Evolutionary conservation across 208 protist species (phyloP).

Genomic region (Leishmania amazonensis): DNA sequence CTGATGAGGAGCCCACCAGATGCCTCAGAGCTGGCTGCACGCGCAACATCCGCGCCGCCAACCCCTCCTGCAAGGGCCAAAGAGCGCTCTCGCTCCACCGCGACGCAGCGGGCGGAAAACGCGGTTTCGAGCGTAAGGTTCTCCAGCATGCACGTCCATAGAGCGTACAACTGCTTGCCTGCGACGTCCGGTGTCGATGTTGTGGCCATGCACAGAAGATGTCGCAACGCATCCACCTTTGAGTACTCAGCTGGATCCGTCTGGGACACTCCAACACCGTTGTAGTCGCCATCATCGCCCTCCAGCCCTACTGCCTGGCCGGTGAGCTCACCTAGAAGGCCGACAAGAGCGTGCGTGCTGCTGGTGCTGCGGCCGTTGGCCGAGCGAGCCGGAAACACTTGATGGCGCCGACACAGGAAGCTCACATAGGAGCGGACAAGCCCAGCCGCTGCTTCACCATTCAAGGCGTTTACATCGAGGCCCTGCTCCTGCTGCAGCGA

Average conservation of each 20-base stretch:
- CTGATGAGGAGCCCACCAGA: background rate
- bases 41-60: background rate
- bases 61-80: background rate
- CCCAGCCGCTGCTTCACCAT: background rate
- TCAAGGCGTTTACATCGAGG: background rate
- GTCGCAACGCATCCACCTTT: background rate
- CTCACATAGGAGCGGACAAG: slow-evolving; percentile 7
- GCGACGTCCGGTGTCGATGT: background rate
- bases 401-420: slow-evolving; percentile 9
- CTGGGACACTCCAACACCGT: too few species aligned
- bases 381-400: background rate
- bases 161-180: background rate
- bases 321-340: background rate
- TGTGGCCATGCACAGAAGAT: background rate
- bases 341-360: background rate
- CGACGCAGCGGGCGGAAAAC: background rate
- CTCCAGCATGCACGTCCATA: slow-evolving; percentile 17
- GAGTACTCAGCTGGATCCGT: background rate
- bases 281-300: background rate
- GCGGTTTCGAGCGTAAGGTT: slow-evolving; percentile 5
- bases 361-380: background rate
- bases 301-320: background rate
- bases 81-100: background rate
- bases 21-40: background rate
- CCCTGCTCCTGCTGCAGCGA: background rate